Evolutionary conservation across 345 rosid genomes (phyloP).

Genomic region (Eucalyptus curtisii): DNA sequence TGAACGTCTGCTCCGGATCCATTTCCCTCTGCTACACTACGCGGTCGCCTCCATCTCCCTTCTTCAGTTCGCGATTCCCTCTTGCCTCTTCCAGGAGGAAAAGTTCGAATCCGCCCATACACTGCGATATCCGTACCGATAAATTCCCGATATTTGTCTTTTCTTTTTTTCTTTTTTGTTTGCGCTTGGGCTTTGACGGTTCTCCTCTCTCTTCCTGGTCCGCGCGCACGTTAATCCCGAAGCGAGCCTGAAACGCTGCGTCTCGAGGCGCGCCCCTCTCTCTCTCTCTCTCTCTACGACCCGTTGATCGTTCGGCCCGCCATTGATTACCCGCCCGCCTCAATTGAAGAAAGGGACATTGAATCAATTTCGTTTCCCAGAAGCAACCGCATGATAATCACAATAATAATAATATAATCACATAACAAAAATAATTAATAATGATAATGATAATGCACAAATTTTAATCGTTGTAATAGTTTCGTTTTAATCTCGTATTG

Average conservation of each 20-base stretch:
- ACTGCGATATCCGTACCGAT: not conserved
- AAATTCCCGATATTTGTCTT: not conserved
- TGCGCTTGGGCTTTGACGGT: not conserved
- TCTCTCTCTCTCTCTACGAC: not conserved
- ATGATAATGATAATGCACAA: not conserved
- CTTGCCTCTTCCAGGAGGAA: not conserved
- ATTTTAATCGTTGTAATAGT: not conserved
- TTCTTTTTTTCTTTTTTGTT: not conserved
- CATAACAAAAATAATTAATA: not conserved
- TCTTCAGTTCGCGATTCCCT: not conserved
- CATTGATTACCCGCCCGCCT: not conserved
- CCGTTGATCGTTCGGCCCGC: not conserved
- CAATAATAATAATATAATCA: not conserved
- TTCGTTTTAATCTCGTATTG: not conserved
- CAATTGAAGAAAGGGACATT: not conserved
- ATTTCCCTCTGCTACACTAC: conserved; percentile 8
- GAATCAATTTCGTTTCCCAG: not conserved
- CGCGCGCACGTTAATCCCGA: not conserved
- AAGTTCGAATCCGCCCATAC: not conserved
- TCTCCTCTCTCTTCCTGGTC: not conserved
- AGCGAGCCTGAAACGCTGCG: not conserved
- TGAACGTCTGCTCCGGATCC: conserved; percentile 99
- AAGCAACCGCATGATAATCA: not conserved
- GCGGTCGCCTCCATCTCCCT: not conserved
- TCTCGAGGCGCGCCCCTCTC: not conserved